Evolutionary conservation across 768 basidiomycete genomes (phyloP).

Genomic region (Trametes sanguinea): DNA sequence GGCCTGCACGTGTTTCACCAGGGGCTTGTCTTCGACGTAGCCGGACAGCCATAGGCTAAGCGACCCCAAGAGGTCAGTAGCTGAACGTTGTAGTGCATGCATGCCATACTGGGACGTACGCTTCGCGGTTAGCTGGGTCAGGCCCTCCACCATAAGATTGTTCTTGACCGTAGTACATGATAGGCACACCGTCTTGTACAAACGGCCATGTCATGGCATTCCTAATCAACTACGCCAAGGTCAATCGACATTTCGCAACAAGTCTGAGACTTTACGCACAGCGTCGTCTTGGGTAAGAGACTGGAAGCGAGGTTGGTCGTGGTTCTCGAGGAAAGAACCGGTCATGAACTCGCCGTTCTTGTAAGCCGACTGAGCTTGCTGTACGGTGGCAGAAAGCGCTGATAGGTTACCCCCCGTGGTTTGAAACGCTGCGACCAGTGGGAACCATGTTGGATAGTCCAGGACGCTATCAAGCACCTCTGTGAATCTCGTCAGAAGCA

Average conservation of each 20-base stretch:
- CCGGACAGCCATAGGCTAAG: conserved; percentile 62
- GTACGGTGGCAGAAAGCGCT: conserved; percentile 32
- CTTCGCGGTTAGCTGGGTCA: conserved; percentile 52
- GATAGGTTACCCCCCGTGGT: conserved; percentile 38
- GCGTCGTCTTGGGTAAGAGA: conserved; percentile 44
- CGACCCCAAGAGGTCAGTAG: background rate
- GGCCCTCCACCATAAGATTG: conserved; percentile 49
- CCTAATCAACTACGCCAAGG: conserved; percentile 36
- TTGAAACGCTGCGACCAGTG: conserved; percentile 43
- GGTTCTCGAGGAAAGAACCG: conserved; percentile 56
- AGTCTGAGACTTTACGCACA: conserved; percentile 32
- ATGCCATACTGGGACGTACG: conserved; percentile 35
- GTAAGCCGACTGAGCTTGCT: conserved; percentile 39
- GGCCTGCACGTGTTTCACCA: conserved; percentile 46
- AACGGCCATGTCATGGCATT: conserved; percentile 55
- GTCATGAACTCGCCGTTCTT: conserved; percentile 43
- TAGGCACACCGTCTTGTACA: conserved; percentile 52
- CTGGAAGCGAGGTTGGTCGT: conserved; percentile 53
- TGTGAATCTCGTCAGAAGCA: conserved; percentile 17
- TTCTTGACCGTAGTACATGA: conserved; percentile 56
- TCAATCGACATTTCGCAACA: background rate
- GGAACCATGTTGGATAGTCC: conserved; percentile 53
- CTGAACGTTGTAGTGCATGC: background rate
- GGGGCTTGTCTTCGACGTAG: conserved; percentile 52
- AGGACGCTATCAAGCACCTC: conserved; percentile 47